Evolutionary conservation across 495 filamentous ascomycete species (phyloP), one percentile per base, ranked within the genome.

Genomic region (Talaromyces adpressus): DNA sequence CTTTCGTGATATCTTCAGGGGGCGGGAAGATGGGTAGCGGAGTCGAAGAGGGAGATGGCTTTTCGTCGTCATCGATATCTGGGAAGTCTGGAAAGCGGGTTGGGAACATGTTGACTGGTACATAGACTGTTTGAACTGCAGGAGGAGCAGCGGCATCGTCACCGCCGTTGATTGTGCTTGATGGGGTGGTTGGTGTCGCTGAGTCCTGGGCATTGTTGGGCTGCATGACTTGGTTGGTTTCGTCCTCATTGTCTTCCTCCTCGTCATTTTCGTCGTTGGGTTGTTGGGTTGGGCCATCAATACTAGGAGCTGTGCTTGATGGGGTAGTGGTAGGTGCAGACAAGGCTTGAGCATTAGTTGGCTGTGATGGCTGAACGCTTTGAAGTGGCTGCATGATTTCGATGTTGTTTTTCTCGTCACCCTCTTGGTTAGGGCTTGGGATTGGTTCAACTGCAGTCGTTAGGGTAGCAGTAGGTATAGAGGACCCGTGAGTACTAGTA

Each of bases 121-220:
- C 47, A 25, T 62, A 52, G 60, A 62, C 29, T 1, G 27, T 49
- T 52, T 62, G 60, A 18, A 18, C 25, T 61, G 51, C 12, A 16
- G 51, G 51, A 4, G 51, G 9, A 16, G 20, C 7, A 27, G 41
- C n/a, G 9, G 2, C n/a, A 14, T 20, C n/a, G n/a, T 18, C 45
- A 20, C n/a, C n/a, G 6, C n/a, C 27, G 27, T 27, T 49, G 9
- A 49, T 20, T 18, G 45, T 49, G 7, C 22, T 49, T 3, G 45
- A 20, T 1, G 45, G 45, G 45, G 45, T 49, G 45, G 18, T 18
- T n/a, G 45, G 18, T 20, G 45, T 49, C 1, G 45, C 6, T 7
- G 45, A 8, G 45, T 49, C n/a, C 45, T 18, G 45, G 16, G 45
- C 8, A 49, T 49, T 14, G 45, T 18, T 20, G n/a, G 22, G 22